These are phyloP conservation scores for Pestalotiopsis sp. DNA, from an alignment of 2,329 filamentous ascomycete species.

Conservation along the genomic window DNA sequence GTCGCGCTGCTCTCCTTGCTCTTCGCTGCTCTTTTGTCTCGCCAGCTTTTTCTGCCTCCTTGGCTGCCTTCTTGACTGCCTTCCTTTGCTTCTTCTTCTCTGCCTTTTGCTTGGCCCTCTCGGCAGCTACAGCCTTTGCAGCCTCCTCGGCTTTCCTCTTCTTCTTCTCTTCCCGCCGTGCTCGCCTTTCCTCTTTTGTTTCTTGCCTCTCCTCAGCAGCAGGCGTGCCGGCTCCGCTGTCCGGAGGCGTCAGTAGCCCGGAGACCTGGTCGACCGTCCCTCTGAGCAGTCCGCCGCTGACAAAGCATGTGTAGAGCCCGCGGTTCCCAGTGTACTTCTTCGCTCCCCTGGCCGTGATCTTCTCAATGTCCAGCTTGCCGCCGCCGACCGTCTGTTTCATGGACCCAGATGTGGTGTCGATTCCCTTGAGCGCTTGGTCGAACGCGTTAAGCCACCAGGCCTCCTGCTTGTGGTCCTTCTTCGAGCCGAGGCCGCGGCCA, in stretches of 20 bases:
- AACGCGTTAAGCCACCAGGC: conserved; percentile 98
- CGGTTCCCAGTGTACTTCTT: conserved; percentile 62
- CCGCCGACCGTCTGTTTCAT: conserved; percentile 58
- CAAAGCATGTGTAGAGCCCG: conserved; percentile 82
- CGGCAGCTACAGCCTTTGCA: conserved; percentile 35
- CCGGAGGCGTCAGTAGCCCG: conserved; percentile 31
- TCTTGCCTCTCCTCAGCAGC: conserved; percentile 32
- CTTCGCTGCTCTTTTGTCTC: conserved; percentile 51
- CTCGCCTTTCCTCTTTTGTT: conserved; percentile 37
- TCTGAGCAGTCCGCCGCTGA: conserved; percentile 75
- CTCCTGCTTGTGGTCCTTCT: conserved; percentile 68
- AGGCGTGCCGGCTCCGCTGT: conserved; percentile 31
- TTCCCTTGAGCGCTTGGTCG: conserved; percentile 82
- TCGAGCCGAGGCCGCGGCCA: conserved; percentile 79
- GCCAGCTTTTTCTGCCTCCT: conserved; percentile 39
- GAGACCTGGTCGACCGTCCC: conserved; percentile 61
- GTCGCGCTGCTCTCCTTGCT: conserved; percentile 46
- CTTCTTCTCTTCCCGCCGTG: conserved; percentile 27
- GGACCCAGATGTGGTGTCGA: conserved; percentile 64
- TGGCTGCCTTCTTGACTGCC: conserved; percentile 42
- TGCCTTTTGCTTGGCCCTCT: conserved; percentile 22
- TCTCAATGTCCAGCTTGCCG: conserved; percentile 51
- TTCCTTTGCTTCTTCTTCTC: conserved; percentile 26
- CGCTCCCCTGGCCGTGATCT: conserved; percentile 52
- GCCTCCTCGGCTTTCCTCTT: conserved; percentile 26